These are phyloP conservation scores for Sanguinoderma infundibulare DNA, from an alignment of 1,284 basidiomycete genomes.

Conservation along the genomic window DNA sequence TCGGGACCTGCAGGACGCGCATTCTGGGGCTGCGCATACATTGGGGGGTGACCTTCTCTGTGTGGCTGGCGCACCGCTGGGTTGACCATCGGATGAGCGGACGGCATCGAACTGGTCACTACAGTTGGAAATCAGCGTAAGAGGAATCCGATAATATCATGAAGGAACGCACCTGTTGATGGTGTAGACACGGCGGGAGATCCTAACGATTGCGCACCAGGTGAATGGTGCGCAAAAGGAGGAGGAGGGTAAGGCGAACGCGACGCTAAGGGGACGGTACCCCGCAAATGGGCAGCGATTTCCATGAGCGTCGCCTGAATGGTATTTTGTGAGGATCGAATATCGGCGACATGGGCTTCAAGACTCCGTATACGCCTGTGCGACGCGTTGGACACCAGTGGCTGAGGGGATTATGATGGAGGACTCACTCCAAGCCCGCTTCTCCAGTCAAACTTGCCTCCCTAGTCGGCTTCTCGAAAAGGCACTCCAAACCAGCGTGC, in stretches of 20 bases:
- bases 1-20: slow-evolving; percentile 30
- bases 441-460: slow-evolving; percentile 85
- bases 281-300: slow-evolving; percentile 71
- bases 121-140: slow-evolving; percentile 25
- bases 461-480: slow-evolving; percentile 88
- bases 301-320: slow-evolving; percentile 83
- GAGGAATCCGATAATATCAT: slow-evolving; percentile 43
- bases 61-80: slow-evolving; percentile 22
- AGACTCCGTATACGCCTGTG: slow-evolving; percentile 84
- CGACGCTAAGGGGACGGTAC: slow-evolving; percentile 45
- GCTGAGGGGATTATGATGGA: slow-evolving; percentile 3
- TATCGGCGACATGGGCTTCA: slow-evolving; percentile 82
- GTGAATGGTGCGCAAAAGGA: slow-evolving; percentile 64
- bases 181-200: slow-evolving; percentile 70
- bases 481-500: slow-evolving; percentile 82
- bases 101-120: slow-evolving; percentile 32
- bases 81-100: slow-evolving; percentile 30
- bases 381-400: slow-evolving; percentile 15
- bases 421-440: slow-evolving; percentile 83
- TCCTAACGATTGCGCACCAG: slow-evolving; percentile 55
- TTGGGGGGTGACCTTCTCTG: slow-evolving; percentile 28
- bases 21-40: slow-evolving; percentile 32
- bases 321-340: slow-evolving; percentile 65
- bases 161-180: slow-evolving; percentile 42
- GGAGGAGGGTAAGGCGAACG: slow-evolving; percentile 67